Evolutionary conservation across 306 rosid genomes (phyloP).

Genomic region (Vigna radiata): DNA sequence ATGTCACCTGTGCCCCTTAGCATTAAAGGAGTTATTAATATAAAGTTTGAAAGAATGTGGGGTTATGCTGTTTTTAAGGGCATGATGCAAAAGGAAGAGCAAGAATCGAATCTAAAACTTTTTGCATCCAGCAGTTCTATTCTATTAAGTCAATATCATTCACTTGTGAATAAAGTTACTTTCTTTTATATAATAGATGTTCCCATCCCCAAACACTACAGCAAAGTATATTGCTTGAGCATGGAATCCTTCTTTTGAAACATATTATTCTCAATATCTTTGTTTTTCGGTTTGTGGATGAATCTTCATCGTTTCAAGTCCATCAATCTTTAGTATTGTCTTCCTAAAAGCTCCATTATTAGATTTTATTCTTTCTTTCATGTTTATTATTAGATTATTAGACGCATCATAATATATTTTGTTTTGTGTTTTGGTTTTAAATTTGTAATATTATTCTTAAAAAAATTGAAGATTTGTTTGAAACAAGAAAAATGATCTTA

Average conservation of each 20-base stretch:
- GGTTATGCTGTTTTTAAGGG: constrained; percentile 26
- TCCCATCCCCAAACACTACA: constrained; percentile 11
- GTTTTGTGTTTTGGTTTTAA: neutral
- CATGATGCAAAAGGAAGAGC: constrained; percentile 12
- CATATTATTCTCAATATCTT: constrained; percentile 15
- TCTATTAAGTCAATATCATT: constrained; percentile 19
- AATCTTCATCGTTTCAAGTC: constrained; percentile 17
- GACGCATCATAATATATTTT: neutral
- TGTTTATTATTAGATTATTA: neutral
- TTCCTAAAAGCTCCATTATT: neutral
- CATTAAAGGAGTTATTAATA: constrained; percentile 22
- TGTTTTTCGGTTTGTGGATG: neutral
- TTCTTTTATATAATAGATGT: neutral
- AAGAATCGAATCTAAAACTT: constrained; percentile 30
- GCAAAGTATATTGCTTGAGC: neutral
- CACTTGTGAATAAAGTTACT: constrained; percentile 4
- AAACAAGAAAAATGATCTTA: neutral
- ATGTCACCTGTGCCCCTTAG: constrained; percentile 2
- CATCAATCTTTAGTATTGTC: constrained; percentile 6
- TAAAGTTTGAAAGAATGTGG: constrained; percentile 20
- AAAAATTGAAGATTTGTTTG: neutral
- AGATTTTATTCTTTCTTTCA: constrained; percentile 6
- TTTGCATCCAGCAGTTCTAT: constrained; percentile 18
- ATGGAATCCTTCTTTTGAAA: constrained; percentile 10
- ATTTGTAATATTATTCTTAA: neutral